phyloP scores from a whole-genome alignment of 2,329 filamentous ascomycete genomes.

The Ceratocystis ficicola region DNA sequence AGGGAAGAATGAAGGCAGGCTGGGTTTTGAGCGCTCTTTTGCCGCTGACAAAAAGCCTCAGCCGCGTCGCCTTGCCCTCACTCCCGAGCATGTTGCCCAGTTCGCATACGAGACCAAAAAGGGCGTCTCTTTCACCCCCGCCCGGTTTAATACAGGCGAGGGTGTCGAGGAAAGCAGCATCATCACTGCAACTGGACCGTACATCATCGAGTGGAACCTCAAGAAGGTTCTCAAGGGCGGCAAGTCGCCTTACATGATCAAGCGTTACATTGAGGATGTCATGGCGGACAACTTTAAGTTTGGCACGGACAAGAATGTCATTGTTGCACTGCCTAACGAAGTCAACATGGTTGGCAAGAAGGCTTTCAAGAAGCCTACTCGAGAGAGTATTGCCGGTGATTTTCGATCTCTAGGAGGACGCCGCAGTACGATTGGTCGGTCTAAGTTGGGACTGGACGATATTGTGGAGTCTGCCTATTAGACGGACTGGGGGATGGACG shows the following conservation, averaged over 20 bases:
- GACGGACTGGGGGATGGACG: background rate
- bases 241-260: slow-evolving; percentile 89
- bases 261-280: slow-evolving; percentile 87
- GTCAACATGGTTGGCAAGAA: slow-evolving; percentile 94
- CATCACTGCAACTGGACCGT: slow-evolving; percentile 90
- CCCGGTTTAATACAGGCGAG: slow-evolving; percentile 84
- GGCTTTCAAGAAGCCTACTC: slow-evolving; percentile 72
- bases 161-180: slow-evolving; percentile 79
- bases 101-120: slow-evolving; percentile 93
- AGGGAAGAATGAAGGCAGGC: slow-evolving; percentile 92
- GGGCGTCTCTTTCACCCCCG: slow-evolving; percentile 75
- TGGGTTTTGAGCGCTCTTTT: slow-evolving; percentile 93
- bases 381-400: slow-evolving; percentile 76
- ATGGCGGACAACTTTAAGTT: slow-evolving; percentile 99
- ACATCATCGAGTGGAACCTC: slow-evolving; percentile 91
- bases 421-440: slow-evolving; percentile 44
- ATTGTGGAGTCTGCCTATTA: slow-evolving; percentile 63
- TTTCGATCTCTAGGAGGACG: slow-evolving; percentile 34
- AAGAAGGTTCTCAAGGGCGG: slow-evolving; percentile 73
- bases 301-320: slow-evolving; percentile 93
- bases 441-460: slow-evolving; percentile 67
- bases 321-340: slow-evolving; percentile 90
- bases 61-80: slow-evolving; percentile 76
- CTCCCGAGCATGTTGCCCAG: slow-evolving; percentile 85
- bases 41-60: slow-evolving; percentile 88